phyloP scores from a whole-genome alignment of 345 rosid genomes.

The Carallia brachiata region DNA sequence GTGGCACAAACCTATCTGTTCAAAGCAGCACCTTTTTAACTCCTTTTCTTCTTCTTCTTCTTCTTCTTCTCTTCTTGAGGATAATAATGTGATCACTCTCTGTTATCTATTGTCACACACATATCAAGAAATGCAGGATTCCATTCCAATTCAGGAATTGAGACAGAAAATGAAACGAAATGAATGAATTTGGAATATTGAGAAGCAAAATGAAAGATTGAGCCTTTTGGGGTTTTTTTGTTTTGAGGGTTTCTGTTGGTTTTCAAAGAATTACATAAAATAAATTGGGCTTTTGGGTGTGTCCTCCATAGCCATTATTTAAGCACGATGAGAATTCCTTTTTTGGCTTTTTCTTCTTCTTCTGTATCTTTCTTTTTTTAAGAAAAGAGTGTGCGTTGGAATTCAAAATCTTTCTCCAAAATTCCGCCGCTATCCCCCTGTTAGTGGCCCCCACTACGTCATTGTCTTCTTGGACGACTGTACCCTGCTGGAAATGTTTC shows the following conservation, averaged over 20 bases:
- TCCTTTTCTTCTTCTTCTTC: not conserved
- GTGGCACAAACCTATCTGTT: not conserved
- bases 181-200: not conserved
- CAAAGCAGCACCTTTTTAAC: not conserved
- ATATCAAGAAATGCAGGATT: not conserved
- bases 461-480: slow-evolving; percentile 3
- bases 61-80: slow-evolving; percentile 1
- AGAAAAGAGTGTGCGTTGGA: slow-evolving; percentile 13
- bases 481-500: slow-evolving; percentile 8
- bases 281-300: not conserved
- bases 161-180: not conserved
- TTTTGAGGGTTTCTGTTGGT: not conserved
- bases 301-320: too few species aligned
- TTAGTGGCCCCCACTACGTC: slow-evolving; percentile 10
- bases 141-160: not conserved
- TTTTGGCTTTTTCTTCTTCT: not conserved
- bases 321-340: not conserved
- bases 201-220: not conserved
- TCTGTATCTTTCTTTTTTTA: too few species aligned
- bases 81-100: not conserved
- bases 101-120: not conserved
- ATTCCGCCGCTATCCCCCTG: slow-evolving; percentile 55
- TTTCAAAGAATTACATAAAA: too few species aligned
- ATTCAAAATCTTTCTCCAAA: slow-evolving; percentile 46
- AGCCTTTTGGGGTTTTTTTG: not conserved